Base-by-base conservation (phyloP, 116 monocot genomes). In the Posidonia oceanica region DNA sequence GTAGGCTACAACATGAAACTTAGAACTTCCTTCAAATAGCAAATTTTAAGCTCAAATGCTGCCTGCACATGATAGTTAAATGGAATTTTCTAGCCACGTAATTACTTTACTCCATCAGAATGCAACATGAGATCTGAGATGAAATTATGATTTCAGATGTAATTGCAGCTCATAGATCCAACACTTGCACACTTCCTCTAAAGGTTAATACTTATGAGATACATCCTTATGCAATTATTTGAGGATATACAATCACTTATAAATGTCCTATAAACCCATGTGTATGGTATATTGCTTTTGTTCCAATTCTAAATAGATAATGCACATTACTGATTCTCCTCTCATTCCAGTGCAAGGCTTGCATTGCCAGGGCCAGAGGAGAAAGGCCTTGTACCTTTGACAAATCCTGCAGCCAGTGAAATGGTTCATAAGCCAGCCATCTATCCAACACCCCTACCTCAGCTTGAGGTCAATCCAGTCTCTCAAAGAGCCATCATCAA, bases 281-380 rank as follows among this genome's bases (percentile, higher is more conserved):
- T 48, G 7, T 10, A 12, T 48, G 48, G 48, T 48, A 36, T 42
- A 39, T 64, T 39, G 17, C 4, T 64, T 61, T 36, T 52, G n/a
- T n/a, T 53, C 17, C 42, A 68, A 71, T 12, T 54, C 54, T 40
- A 22, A 70, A 21, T 60, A 22, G 23, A 67, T 21, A 41, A 20
- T 39, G 12, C 21, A 74, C 22, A 57, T 29, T 73, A 62, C 56
- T 36, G 22, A 62, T 62, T 63, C 15, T 54, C 41, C 23, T 67
- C 42, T 36, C 15, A 57, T 14, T 90, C 63, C 75, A 95, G 95
- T 77, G 83, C 95, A 18, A 84, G 88, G 71, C 83, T 95, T 36
- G 80, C 85, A 61, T 81, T 95, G 74, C 86, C 88, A 39, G 88
- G 77, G 65, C 91, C 83, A 72, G 86, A 88, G 66, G 91, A 88